A percentile compares a stretch with the other conserved stretches of the same genome.
Conservation (phyloP, 805 yeast genomes). For the Lachancea mirantina region DNA sequence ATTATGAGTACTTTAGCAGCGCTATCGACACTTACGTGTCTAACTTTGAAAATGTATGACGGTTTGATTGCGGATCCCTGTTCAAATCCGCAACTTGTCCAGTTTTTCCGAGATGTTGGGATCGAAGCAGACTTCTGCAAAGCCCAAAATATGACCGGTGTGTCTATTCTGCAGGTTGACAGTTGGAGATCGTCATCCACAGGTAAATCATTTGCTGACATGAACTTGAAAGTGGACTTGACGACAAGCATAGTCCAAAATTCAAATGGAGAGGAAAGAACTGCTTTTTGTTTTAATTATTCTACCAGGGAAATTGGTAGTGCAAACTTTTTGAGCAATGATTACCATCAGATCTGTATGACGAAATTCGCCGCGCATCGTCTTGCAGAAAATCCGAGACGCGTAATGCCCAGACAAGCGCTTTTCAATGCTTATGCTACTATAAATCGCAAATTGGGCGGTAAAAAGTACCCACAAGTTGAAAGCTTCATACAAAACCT, state of each 20-base stretch:
- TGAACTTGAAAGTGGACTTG: slow-evolving; percentile 1
- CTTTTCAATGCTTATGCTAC: neutral
- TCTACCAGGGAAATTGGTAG: neutral
- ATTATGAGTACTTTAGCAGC: slow-evolving; percentile 7
- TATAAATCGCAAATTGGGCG: neutral
- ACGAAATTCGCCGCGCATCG: slow-evolving; percentile 1
- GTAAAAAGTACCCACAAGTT: neutral
- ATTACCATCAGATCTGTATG: slow-evolving; percentile 1
- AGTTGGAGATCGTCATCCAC: slow-evolving; percentile 3
- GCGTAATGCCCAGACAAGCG: slow-evolving; percentile 4
- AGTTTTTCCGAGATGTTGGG: slow-evolving; percentile 5
- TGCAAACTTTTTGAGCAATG: slow-evolving; percentile 1
- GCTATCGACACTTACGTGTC: slow-evolving; percentile 2
- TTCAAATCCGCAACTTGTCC: slow-evolving; percentile 1
- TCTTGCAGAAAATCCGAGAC: neutral
- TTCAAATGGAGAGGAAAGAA: slow-evolving; percentile 1
- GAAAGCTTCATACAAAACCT: slow-evolving; percentile 1
- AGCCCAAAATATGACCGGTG: neutral
- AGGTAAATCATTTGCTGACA: slow-evolving; percentile 1
- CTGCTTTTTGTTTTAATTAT: slow-evolving; percentile 5
- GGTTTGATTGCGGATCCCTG: slow-evolving; percentile 5
- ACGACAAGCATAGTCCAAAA: neutral
- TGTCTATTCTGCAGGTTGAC: neutral
- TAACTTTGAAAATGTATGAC: slow-evolving; percentile 5
- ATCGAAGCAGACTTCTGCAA: too few species aligned